These are phyloP conservation scores for Tetrapisispora namnaoensis DNA, from an alignment of 805 yeast genomes.

Conservation along the genomic window DNA sequence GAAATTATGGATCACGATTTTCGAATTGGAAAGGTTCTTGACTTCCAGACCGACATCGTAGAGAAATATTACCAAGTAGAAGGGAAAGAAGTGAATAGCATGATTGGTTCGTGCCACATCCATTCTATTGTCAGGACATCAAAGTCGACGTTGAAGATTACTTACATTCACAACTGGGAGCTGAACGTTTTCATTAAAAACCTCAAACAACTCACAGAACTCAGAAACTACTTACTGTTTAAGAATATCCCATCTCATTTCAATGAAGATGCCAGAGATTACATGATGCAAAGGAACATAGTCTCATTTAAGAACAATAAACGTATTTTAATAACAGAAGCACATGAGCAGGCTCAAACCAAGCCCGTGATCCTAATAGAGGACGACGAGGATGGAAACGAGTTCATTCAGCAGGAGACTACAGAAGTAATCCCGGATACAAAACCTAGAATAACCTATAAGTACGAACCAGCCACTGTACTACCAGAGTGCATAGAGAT, in stretches of 20 bases:
- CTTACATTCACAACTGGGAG: slow-evolving; percentile 24
- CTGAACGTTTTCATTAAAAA: slow-evolving; percentile 23
- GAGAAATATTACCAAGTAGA: slow-evolving; percentile 6
- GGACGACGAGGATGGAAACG: slow-evolving; percentile 5
- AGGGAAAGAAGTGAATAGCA: neutral
- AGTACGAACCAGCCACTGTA: slow-evolving; percentile 16
- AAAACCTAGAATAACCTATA: slow-evolving; percentile 19
- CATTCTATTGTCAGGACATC: slow-evolving; percentile 19
- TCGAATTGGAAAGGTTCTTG: slow-evolving; percentile 18
- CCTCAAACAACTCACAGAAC: slow-evolving; percentile 15
- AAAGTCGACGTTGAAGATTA: slow-evolving; percentile 19
- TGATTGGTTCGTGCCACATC: slow-evolving; percentile 10
- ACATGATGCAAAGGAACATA: neutral
- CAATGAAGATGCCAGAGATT: neutral
- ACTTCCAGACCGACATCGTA: slow-evolving; percentile 13
- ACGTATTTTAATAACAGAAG: slow-evolving; percentile 14
- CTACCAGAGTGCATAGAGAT: slow-evolving; percentile 23
- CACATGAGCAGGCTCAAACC: slow-evolving; percentile 7
- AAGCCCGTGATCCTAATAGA: slow-evolving; percentile 8
- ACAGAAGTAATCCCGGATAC: slow-evolving; percentile 4
- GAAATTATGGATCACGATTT: slow-evolving; percentile 15
- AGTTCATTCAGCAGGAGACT: neutral
- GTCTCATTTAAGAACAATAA: neutral
- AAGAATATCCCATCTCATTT: slow-evolving; percentile 3
- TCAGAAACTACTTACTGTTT: slow-evolving; percentile 18